Percentiles rank a stretch among this genome's conserved stretches.
phyloP scores from a whole-genome alignment of 2,329 filamentous ascomycete genomes.

The Piedraia hortae region DNA sequence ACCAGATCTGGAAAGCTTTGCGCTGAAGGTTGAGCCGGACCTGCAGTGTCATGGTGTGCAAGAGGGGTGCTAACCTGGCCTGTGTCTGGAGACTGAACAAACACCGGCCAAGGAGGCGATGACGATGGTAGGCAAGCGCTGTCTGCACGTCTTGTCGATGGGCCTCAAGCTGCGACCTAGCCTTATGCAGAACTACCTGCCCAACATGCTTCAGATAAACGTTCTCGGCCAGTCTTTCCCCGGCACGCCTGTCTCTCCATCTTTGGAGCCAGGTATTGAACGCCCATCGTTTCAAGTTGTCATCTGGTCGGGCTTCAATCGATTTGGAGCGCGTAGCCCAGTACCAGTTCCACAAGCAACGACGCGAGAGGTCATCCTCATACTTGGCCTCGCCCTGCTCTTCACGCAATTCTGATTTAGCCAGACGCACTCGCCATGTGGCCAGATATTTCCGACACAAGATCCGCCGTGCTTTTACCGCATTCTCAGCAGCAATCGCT shows the following conservation, averaged over 20 bases:
- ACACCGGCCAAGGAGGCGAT: not conserved
- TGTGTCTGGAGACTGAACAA: constrained; percentile 1
- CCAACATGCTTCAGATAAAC: constrained; percentile 1
- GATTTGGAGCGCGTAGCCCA: constrained; percentile 5
- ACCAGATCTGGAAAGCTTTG: constrained; percentile 24
- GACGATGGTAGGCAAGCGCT: constrained; percentile 1
- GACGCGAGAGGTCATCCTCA: constrained; percentile 8
- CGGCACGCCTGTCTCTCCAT: not conserved
- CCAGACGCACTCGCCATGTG: constrained; percentile 22
- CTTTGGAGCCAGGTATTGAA: constrained; percentile 2
- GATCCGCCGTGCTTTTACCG: constrained; percentile 24
- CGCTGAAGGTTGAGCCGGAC: constrained; percentile 20
- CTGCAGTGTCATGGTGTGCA: constrained; percentile 14
- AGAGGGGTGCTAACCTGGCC: constrained; percentile 2
- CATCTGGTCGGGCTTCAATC: constrained; percentile 12
- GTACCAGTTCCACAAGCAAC: constrained; percentile 6
- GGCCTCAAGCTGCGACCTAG: constrained; percentile 1
- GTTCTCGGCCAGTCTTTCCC: constrained; percentile 3
- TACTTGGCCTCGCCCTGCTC: constrained; percentile 7
- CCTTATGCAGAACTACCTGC: constrained; percentile 1
- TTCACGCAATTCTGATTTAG: constrained; percentile 4
- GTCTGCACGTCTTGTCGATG: constrained; percentile 1
- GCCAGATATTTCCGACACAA: constrained; percentile 26
- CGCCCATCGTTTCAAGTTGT: constrained; percentile 4
- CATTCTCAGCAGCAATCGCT: constrained; percentile 33